These are phyloP conservation scores for Cornus suecica DNA, from an alignment of 148 eudicot genomes.

Conservation along the genomic window DNA sequence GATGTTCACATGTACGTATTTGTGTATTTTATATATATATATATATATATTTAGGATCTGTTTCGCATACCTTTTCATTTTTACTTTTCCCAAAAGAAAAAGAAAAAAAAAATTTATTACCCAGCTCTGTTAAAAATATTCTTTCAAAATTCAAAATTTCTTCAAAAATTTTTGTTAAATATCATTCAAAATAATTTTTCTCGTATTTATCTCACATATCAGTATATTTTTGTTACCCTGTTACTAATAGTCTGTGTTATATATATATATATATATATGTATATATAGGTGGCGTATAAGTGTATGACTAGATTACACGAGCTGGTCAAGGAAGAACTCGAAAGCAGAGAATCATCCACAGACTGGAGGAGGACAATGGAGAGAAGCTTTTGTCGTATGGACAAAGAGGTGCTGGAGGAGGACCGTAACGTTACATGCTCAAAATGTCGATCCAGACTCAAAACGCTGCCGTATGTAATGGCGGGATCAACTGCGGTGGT, in stretches of 20 bases:
- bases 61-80: no score
- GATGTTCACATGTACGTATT: slow-evolving; percentile 71
- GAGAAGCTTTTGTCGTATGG: slow-evolving; percentile 72
- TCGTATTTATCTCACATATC: no score
- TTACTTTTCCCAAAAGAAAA: no score
- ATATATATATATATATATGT: background rate
- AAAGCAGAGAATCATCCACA: slow-evolving; percentile 2
- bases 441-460: slow-evolving; percentile 69
- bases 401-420: slow-evolving; percentile 42
- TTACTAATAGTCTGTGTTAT: no score
- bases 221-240: no score
- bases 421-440: slow-evolving; percentile 26
- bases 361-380: slow-evolving; percentile 58
- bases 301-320: slow-evolving; percentile 46
- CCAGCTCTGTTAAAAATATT: no score
- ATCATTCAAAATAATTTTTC: no score
- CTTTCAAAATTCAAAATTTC: no score
- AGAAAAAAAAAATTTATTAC: no score
- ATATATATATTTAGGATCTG: no score
- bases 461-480: slow-evolving; percentile 59
- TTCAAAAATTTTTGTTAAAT: no score
- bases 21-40: background rate
- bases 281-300: slow-evolving; percentile 41
- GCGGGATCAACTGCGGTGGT: slow-evolving; percentile 91
- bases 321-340: slow-evolving; percentile 40